Conservation (phyloP, 176 grass and related monocot species). For the Thinopyrum elongatum region DNA sequence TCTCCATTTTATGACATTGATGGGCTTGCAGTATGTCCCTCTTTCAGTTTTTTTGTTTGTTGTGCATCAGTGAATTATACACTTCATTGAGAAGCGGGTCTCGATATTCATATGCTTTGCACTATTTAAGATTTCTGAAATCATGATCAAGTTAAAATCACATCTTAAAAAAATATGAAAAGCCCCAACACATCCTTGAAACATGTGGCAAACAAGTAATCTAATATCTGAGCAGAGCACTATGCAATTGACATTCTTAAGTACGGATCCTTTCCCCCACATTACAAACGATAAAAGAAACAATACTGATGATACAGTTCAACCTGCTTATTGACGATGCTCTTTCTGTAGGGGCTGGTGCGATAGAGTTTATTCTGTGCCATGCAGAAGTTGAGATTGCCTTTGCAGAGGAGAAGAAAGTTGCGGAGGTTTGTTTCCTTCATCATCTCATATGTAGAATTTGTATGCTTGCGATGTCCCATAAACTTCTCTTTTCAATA, state of each 20-base stretch:
- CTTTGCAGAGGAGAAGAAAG: constrained; percentile 80
- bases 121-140: background rate
- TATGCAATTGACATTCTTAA: background rate
- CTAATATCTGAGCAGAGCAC: constrained; percentile 13
- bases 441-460: constrained; percentile 1
- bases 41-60: background rate
- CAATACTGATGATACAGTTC: background rate
- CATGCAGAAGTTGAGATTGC: constrained; percentile 90
- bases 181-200: background rate
- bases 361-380: constrained; percentile 86
- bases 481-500: background rate
- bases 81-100: background rate
- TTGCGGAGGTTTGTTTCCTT: constrained; percentile 51
- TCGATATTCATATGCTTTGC: background rate
- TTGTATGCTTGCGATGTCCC: constrained; percentile 12
- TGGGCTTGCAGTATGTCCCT: background rate
- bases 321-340: constrained; percentile 15
- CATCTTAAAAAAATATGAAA: background rate
- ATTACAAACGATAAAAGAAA: background rate
- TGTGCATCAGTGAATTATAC: background rate
- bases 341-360: constrained; percentile 63
- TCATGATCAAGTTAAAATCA: background rate
- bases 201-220: constrained; percentile 11
- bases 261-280: background rate
- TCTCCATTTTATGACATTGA: constrained; percentile 26